Percentiles rank a stretch among this genome's conserved stretches.
phyloP scores from a whole-genome alignment of 257 asterid genomes.

The Asclepias syriaca region DNA sequence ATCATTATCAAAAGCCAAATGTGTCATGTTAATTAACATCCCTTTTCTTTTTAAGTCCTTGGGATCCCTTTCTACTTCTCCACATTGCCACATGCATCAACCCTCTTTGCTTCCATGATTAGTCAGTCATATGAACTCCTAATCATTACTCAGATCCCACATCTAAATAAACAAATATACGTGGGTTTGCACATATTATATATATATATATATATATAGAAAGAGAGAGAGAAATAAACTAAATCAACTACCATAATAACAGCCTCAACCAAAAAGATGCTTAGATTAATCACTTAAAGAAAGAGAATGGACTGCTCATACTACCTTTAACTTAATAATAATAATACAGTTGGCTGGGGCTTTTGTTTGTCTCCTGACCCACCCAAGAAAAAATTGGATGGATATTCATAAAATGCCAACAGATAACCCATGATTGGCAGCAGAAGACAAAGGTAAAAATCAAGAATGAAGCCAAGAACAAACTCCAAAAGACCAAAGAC shows the following conservation, averaged over 20 bases:
- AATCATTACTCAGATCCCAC: constrained; percentile 72
- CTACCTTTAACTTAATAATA: constrained; percentile 9
- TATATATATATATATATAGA: not conserved
- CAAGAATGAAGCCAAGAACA: constrained; percentile 1
- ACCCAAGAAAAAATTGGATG: constrained; percentile 31
- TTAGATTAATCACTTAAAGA: constrained; percentile 22
- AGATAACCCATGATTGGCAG: constrained; percentile 54
- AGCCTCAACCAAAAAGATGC: constrained; percentile 60
- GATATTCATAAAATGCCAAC: constrained; percentile 34
- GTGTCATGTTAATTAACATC: constrained; percentile 1
- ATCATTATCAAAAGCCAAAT: constrained; percentile 5
- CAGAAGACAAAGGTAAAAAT: not conserved
- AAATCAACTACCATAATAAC: constrained; percentile 33
- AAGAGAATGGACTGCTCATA: constrained; percentile 23
- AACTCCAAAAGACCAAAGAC: not conserved
- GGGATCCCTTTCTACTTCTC: constrained; percentile 33
- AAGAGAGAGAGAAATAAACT: constrained; percentile 23
- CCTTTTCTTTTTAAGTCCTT: constrained; percentile 18
- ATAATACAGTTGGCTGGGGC: constrained; percentile 51
- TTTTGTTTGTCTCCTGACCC: constrained; percentile 64
- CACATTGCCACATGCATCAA: constrained; percentile 74
- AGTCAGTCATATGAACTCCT: constrained; percentile 35
- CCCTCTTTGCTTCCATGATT: constrained; percentile 31
- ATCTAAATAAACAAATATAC: constrained; percentile 16
- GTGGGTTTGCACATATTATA: too few species aligned